Evolutionary conservation across 176 grass and related monocot species (phyloP).

Genomic region (Panicum miliaceum): DNA sequence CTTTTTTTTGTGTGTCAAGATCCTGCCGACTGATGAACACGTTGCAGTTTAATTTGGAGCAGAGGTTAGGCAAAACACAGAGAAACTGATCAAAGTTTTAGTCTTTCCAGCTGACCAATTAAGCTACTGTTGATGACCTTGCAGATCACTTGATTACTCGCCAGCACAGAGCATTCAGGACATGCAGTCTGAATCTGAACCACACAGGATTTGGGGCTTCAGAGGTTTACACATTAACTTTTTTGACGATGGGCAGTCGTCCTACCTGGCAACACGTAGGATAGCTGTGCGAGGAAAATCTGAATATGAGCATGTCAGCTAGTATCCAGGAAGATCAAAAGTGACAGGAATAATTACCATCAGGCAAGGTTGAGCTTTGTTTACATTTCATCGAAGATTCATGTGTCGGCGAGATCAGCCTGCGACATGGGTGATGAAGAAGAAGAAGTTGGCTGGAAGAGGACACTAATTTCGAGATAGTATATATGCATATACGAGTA

Average conservation of each 20-base stretch:
- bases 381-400: constrained; percentile 12
- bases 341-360: constrained; percentile 1
- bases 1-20: too few species aligned
- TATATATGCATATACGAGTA: too few species aligned
- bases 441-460: not conserved
- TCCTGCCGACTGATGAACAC: not conserved
- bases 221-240: not conserved
- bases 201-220: not conserved
- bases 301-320: not conserved
- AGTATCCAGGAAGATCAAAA: constrained; percentile 33
- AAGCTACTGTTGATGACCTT: not conserved
- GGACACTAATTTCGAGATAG: not conserved
- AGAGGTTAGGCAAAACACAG: not conserved
- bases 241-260: not conserved
- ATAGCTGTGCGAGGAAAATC: not conserved
- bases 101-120: not conserved
- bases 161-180: not conserved
- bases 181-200: not conserved
- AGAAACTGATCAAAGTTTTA: not conserved
- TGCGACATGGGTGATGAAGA: not conserved
- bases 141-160: not conserved
- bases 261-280: constrained; percentile 20
- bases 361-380: not conserved
- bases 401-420: constrained; percentile 19
- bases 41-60: not conserved